Conservation (phyloP, 2,329 filamentous ascomycete species). For the Coniochaeta ligniaria region DNA sequence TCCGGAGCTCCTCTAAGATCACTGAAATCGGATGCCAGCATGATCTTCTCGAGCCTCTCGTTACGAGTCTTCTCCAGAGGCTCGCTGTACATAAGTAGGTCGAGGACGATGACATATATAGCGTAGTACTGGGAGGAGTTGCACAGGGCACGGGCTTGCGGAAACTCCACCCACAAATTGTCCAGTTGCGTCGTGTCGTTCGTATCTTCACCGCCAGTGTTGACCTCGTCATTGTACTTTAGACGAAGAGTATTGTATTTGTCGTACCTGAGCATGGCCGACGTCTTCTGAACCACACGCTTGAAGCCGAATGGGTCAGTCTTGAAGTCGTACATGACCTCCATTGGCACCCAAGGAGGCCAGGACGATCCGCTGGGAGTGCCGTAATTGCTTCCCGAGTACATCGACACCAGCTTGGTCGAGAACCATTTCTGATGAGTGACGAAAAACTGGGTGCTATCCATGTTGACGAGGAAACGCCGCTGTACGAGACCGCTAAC, state of each 20-base stretch:
- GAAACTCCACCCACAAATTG: constrained; percentile 94
- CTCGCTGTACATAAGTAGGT: constrained; percentile 92
- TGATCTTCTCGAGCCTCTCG: constrained; percentile 95
- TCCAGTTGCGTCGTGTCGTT: constrained; percentile 76
- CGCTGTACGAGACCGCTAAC: constrained; percentile 94
- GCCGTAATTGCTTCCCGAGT: constrained; percentile 90
- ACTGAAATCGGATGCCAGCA: constrained; percentile 97
- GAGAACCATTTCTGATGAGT: constrained; percentile 88
- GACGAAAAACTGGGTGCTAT: constrained; percentile 97
- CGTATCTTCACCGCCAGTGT: constrained; percentile 41
- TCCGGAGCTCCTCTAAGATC: constrained; percentile 89
- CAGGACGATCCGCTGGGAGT: constrained; percentile 77
- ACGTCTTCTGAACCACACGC: constrained; percentile 93
- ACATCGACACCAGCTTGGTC: constrained; percentile 80
- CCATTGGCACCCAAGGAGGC: constrained; percentile 97
- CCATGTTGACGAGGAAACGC: constrained; percentile 90
- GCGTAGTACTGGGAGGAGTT: constrained; percentile 97
- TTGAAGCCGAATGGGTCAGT: constrained; percentile 96
- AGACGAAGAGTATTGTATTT: constrained; percentile 96
- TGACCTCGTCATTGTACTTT: constrained; percentile 94
- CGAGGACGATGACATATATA: constrained; percentile 95
- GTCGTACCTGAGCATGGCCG: constrained; percentile 87
- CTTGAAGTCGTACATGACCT: constrained; percentile 97
- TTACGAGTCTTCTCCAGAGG: constrained; percentile 94
- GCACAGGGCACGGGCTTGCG: constrained; percentile 87